Evolutionary conservation across 441 rosid genomes (phyloP).

Genomic region (Lagerstroemia fauriei): DNA sequence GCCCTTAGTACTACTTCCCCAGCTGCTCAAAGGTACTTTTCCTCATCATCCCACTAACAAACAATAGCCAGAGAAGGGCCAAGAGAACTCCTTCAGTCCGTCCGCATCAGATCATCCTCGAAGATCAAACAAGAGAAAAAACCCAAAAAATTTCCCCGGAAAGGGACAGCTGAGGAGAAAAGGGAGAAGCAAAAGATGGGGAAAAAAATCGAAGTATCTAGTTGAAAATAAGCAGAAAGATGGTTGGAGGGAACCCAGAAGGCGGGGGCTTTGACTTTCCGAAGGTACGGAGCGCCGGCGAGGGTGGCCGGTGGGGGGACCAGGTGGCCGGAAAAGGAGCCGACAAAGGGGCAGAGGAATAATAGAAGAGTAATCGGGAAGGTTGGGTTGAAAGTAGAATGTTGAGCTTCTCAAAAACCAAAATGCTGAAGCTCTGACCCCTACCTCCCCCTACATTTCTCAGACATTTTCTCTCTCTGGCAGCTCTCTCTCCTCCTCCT

Average conservation of each 20-base stretch:
- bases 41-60: background rate
- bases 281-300: background rate
- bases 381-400: background rate
- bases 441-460: slow-evolving; percentile 44
- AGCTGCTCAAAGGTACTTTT: background rate
- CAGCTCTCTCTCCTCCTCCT: slow-evolving; percentile 2
- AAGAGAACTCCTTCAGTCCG: background rate
- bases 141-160: background rate
- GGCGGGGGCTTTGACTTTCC: background rate
- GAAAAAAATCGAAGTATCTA: background rate
- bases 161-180: slow-evolving; percentile 24
- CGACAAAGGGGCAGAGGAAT: background rate
- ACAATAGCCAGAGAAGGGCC: background rate
- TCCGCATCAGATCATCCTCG: background rate
- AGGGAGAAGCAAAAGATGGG: background rate
- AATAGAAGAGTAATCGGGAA: background rate
- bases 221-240: slow-evolving; percentile 13
- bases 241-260: background rate
- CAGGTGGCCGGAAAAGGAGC: slow-evolving; percentile 21
- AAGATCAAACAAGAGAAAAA: background rate
- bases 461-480: slow-evolving; percentile 31
- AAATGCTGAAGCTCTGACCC: slow-evolving; percentile 40
- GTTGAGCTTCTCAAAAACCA: slow-evolving; percentile 29
- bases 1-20: background rate
- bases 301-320: slow-evolving; percentile 22